Evolutionary conservation across 768 basidiomycete genomes (phyloP), one percentile per base, ranked within the genome.

Genomic region (Mycena alexandri): DNA sequence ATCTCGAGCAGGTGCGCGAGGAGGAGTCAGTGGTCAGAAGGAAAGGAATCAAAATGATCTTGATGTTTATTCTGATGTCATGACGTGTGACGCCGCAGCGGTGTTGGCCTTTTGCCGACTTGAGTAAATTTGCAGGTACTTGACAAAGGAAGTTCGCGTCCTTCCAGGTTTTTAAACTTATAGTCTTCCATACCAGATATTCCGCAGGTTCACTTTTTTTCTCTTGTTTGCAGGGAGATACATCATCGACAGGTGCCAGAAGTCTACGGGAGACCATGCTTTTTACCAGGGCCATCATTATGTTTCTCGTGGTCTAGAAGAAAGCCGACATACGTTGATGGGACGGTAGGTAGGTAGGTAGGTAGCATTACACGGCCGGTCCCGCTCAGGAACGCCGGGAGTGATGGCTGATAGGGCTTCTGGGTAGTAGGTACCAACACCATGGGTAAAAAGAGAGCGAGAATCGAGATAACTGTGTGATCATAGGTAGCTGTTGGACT

Each of bases 161-260:
- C 60, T 61, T 52, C 36, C 38, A 52, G 60, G 36, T 61, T 61
- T 61, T 42, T 41, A 43, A 61, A 52, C 38, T 21, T 43, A 4
- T 12, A 61, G 60, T 43, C 33, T 24, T 52, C 25, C 60, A 38
- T 29, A 51, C 41, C 38, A n/a, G n/a, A n/a, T n/a, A n/a, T n/a
- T n/a, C n/a, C n/a, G n/a, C 60, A 52, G 60, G 50, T 17, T 61
- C 48, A 61, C 48, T 29, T 61, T 60, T 38, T 60, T 34, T 60
- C 24, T 60, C 58, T 38, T 52, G 60, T 61, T 61, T 61, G 46
- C 58, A 50, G 48, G 25, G 38, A 61, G 38, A 52, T 61, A 52
- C 50, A 61, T 61, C 50, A 61, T 21, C 51, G 60, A 61, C 60
- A 61, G 60, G 60, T 61, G 60, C 60, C 60, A 61, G 58, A 61